Conservation (phyloP, 164 flowering plant species). For the Nymphaea thermarum region DNA sequence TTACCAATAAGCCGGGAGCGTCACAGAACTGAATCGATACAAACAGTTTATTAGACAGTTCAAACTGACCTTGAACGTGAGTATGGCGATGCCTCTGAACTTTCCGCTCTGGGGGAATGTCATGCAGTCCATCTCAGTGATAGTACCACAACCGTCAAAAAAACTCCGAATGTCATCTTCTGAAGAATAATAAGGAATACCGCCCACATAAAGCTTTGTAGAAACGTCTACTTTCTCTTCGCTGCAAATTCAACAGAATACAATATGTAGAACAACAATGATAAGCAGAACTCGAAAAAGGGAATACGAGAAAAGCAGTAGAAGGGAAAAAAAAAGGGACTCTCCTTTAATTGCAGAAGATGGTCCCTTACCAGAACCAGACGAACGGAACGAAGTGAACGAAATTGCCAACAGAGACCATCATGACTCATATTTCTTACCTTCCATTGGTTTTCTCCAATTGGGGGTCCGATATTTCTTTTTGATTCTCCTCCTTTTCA, state of each 20-base stretch:
- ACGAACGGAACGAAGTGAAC: too few relatives aligned
- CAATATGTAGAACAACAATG: background rate
- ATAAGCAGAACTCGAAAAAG: background rate
- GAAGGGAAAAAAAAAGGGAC: too few relatives aligned
- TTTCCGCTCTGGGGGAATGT: slow-evolving; percentile 78
- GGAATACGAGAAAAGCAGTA: too few relatives aligned
- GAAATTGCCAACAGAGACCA: background rate
- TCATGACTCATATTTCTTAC: slow-evolving; percentile 8
- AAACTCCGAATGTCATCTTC: slow-evolving; percentile 85
- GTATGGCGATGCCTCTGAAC: slow-evolving; percentile 85
- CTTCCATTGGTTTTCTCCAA: slow-evolving; percentile 13
- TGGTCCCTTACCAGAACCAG: too few relatives aligned
- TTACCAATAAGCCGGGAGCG: too few relatives aligned
- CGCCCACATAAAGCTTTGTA: slow-evolving; percentile 81
- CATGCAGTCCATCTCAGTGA: slow-evolving; percentile 75
- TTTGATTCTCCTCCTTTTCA: slow-evolving; percentile 6
- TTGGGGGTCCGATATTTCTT: slow-evolving; percentile 12
- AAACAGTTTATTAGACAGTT: background rate
- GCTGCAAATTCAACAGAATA: slow-evolving; percentile 18
- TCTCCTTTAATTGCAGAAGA: too few relatives aligned
- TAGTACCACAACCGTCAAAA: slow-evolving; percentile 80
- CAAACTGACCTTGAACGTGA: slow-evolving; percentile 46
- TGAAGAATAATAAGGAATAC: slow-evolving; percentile 80
- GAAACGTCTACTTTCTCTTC: slow-evolving; percentile 23
- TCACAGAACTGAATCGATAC: too few relatives aligned